Evolutionary conservation across 2,329 filamentous ascomycete genomes (phyloP), one percentile per base, ranked within the genome.

Genomic region (Trichoderma atroviride): DNA sequence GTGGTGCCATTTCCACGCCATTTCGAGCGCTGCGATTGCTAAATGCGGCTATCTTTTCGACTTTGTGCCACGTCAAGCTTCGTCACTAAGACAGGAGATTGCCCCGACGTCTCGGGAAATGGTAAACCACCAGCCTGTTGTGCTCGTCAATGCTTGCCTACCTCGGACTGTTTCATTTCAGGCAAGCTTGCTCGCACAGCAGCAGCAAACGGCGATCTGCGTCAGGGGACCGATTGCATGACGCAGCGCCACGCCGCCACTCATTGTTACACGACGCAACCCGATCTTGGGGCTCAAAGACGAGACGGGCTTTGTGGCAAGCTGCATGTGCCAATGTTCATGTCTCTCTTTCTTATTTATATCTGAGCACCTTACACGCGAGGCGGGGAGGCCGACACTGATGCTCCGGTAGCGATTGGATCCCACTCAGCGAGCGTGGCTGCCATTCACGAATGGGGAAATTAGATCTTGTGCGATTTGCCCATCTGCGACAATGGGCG

Each of bases 1-100:
- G 88, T 94, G 29, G 92, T 96, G 68, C 88, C 92, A 33, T 97
- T 97, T 77, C 94, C 94, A 59, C 88, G 94, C 74, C 94, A 88
- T 83, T 83, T 84, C 77, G 86, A 87, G 68, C 86, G 87, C 74
- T 89, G 87, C 75, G 86, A 89, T 77, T 89, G 87, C 75, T 89
- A 74, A 74, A 69, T 69, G 29, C 14, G 60, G 69, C 31, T 31
- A 58, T 64, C 35, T 37, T 52, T 52, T 67, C 64, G 64, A 67
- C 53, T 29, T 37, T 10, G 55, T 43, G 64, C 29, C 29, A 52
- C 64, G 35, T 37, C 22, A 52, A 22, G 37, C 64, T 16, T 53
- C 40, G 53, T 60, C 50, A 58, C 56, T 59, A 22, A 68, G 65
- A 58, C 50, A 70, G 62, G 69, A 70, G 29, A 61, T 70, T 70